Conservation (phyloP, 2,329 filamentous ascomycete species). For the Sporothrix brunneoviolacea region DNA sequence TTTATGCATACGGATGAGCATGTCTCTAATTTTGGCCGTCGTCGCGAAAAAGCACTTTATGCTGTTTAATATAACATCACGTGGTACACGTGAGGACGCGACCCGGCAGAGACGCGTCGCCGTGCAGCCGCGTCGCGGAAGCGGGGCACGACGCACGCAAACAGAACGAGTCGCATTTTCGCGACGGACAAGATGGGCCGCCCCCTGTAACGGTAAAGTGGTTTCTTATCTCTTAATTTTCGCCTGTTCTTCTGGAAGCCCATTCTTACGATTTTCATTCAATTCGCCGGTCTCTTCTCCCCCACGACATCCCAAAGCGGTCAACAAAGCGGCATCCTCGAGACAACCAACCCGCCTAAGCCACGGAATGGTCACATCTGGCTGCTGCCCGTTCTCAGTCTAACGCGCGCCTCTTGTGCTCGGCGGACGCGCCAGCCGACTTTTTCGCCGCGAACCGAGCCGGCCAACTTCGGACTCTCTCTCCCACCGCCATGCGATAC, state of each 20-base stretch:
- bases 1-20: too few species aligned
- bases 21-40: too few species aligned
- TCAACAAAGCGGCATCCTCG: too few species aligned
- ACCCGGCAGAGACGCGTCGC: constrained; percentile 9
- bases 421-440: too few species aligned
- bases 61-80: constrained; percentile 1
- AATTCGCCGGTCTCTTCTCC: too few species aligned
- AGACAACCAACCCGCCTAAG: too few species aligned
- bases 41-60: constrained; percentile 1
- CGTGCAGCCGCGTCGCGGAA: constrained; percentile 7
- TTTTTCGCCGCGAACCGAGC: too few species aligned
- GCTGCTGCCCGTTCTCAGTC: too few species aligned
- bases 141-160: constrained; percentile 9
- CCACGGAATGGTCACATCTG: too few species aligned
- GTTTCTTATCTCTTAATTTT: neutral
- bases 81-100: constrained; percentile 12
- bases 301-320: too few species aligned
- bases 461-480: too few species aligned
- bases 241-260: neutral
- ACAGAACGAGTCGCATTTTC: neutral
- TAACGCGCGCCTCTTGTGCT: too few species aligned
- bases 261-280: neutral
- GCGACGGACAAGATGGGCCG: neutral
- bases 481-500: constrained; percentile 9
- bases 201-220: neutral